phyloP scores from a whole-genome alignment of 208 protist genomes.

The Crithidia brevicula region DNA sequence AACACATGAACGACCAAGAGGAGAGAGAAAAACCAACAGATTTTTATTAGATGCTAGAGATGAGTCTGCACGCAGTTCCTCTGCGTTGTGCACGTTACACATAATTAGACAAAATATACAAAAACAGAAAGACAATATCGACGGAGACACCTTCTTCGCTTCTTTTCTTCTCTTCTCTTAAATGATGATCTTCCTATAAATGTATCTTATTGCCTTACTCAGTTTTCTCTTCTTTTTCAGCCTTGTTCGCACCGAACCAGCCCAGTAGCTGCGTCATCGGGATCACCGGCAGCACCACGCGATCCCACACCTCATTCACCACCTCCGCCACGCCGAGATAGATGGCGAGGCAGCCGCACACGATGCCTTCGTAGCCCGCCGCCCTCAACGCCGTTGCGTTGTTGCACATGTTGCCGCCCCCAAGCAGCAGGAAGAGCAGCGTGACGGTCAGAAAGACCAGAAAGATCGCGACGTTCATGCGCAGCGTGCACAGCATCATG shows the following conservation, averaged over 20 bases:
- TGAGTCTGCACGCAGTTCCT: no score
- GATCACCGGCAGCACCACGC: constrained; percentile 39
- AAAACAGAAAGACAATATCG: no score
- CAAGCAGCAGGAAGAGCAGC: constrained; percentile 33
- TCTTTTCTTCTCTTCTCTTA: background rate
- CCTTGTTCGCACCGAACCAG: constrained; percentile 22
- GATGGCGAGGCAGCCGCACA: constrained; percentile 52
- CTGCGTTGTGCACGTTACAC: no score
- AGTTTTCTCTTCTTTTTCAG: background rate
- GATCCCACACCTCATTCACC: constrained; percentile 50
- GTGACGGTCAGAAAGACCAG: constrained; percentile 36
- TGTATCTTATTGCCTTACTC: constrained; percentile 13
- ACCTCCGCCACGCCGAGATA: constrained; percentile 59
- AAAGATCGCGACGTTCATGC: constrained; percentile 36
- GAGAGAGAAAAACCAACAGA: no score
- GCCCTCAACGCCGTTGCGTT: constrained; percentile 25
- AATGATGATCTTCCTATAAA: background rate
- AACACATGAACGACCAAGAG: no score
- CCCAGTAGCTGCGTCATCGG: constrained; percentile 32
- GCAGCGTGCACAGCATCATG: constrained; percentile 33
- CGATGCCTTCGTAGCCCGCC: constrained; percentile 51
- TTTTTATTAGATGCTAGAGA: no score
- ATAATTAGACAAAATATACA: no score
- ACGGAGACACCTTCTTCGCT: no score
- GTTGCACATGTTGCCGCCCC: constrained; percentile 16